Evolutionary conservation across 192 early-diverging fungal species (phyloP), one percentile per base, ranked within the genome.

Genomic region (Linnemannia zychae): DNA sequence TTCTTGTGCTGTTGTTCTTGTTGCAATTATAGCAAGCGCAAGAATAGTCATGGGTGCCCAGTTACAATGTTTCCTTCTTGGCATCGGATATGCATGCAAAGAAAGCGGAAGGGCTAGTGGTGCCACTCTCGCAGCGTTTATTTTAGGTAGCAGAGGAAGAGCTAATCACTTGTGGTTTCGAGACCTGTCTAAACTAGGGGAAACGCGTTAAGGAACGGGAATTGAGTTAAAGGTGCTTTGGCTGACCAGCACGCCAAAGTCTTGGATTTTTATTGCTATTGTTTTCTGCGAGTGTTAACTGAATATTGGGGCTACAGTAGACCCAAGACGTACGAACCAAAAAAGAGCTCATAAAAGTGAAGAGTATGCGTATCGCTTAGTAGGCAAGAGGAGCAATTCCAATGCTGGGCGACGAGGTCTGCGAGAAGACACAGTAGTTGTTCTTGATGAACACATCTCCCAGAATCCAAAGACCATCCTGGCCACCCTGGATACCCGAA

Each of bases 381-480:
- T 73, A 73, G 11, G 31, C 69, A 18, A 82, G 67, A 46, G 82
- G 76, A 50, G 86, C 83, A 37, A 89, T 80, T 71, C 84, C 82
- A 24, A 89, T 67, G 28, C 73, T 38, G 15, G 86, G 88, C 5
- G 68, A 52, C 22, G 72, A 66, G 24, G 46, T 73, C 33, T 78
- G 76, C 33, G 84, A 71, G 50, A 89, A 88, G 72, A 89, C 74
- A 65, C 77, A 75, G 72, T 89, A 89, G 72, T 82, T 80, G 75
- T 89, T 89, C 80, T 89, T 87, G 57, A 89, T 79, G 52, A 89
- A 89, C 2, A 78, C 78, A 79, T 89, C 88, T 18, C 86, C 88
- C 28, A 89, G 67, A 31, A 86, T 88, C 57, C 80, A 84, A 46
- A 81, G 60, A 7, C 75, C 67, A 38, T 77, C 24, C 49, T 71